Base-by-base conservation (phyloP, 2,329 filamentous ascomycete species). In the Ceratocystis ficicola region DNA sequence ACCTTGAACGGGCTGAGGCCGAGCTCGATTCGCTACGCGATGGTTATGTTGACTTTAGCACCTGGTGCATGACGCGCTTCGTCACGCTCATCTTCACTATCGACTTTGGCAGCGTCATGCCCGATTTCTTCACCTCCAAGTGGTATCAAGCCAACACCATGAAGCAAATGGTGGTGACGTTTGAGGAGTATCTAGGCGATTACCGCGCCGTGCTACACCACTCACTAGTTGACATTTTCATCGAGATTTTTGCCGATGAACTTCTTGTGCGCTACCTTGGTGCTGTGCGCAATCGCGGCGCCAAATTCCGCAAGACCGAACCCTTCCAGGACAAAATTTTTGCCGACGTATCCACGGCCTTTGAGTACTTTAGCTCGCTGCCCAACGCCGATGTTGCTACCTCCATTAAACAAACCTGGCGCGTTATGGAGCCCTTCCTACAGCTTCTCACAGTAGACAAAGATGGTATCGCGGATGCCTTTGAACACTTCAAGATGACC, bases 41-140 rank as follows among this genome's bases (percentile, higher is more conserved):
- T 75, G 90, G 90, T 70, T 99, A 97, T 75, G 89, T 99, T 64
- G 94, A 99, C 77, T 84, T 96, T 67, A 90, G 89, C 71, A 96
- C 92, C 5, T 91, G 93, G 80, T 96, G 92, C 77, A 89, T 97
- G 72, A 85, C 85, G 71, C 86, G 88, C 70, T 97, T 97, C 73
- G 89, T 90, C 64, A 82, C 86, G 68, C 83, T 97, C 67, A 88
- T 99, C 73, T 96, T 99, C 78, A 80, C 84, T 48, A 87, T 95
- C 70, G 94, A 99, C 80, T 95, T 99, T 80, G 83, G 82, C 69
- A 74, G 84, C 30, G 90, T 95, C 46, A 85, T 96, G 73, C 82
- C 87, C 57, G 89, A 94, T 69, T 92, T 97, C 78, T 99, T 97
- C 79, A 96, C 92, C 0, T 80, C 85, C 7, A 84, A 84, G 69